Evolutionary conservation across 257 asterid genomes (phyloP), one percentile per base, ranked within the genome.

Genomic region (Hygrophila difformis): DNA sequence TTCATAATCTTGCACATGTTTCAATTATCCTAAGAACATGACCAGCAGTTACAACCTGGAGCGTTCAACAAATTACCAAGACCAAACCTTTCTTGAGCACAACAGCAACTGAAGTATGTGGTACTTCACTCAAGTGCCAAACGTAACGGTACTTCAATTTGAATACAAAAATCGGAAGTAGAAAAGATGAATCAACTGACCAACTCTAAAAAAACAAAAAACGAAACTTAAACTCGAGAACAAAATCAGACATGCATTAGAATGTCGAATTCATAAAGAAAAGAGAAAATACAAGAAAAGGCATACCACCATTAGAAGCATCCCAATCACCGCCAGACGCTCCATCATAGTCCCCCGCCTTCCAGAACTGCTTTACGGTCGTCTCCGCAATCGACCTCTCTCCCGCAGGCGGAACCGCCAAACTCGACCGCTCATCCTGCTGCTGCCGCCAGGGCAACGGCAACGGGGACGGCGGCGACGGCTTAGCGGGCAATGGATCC

Each of bases 341-440:
- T 40, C 49, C 81, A n/a, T 77, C 93, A 56, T 64, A 87, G 28
- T 87, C 93, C 39, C 97, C 97, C n/a, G 97, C 94, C 59, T 87
- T 87, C 97, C 97, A 87, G 62, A 87, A 87, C 79, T 87, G 94
- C 65, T 65, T 86, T 46, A 23, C 50, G 18, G 53, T 23, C 36
- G 37, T 26, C 50, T 52, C 63, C 22, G 17, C 46, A 24, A 47
- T 54, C 28, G 57, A 33, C 51, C 39, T 36, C 51, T 12, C 38
- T 44, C 8, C 26, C 52, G 37, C 38, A 15, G 65, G 37, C 67
- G 58, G 60, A 11, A 55, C 35, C 33, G 61, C 75, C 3, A 64
- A 18, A 21, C 36, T 45, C 72, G 58, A 51, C 55, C 55, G 65
- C 14, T 20, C 67, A 1, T 8, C 39, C 23, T 66, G 59, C 26